Percentiles rank a stretch among this genome's conserved stretches.
Conservation (phyloP, 768 basidiomycete species). For the Collybiopsis luxurians region DNA sequence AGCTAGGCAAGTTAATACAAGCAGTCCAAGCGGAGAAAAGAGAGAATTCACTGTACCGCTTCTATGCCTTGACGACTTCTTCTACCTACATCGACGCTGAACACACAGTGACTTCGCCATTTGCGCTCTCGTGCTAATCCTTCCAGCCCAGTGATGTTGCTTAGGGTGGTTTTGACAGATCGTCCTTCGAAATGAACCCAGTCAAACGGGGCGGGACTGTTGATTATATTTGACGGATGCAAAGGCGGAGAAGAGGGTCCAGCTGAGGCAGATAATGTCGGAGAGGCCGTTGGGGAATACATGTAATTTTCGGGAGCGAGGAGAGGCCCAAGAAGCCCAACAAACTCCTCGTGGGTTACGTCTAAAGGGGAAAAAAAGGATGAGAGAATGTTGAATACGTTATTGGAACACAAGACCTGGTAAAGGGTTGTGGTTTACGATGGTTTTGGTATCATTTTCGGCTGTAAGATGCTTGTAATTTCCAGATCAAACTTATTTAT, state of each 20-base stretch:
- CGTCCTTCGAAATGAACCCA: slow-evolving; percentile 88
- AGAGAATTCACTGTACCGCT: slow-evolving; percentile 50
- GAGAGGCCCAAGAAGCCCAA: slow-evolving; percentile 74
- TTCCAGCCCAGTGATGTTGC: slow-evolving; percentile 76
- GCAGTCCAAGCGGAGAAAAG: slow-evolving; percentile 2
- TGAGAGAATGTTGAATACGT: too few species aligned
- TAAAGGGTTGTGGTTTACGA: slow-evolving; percentile 85
- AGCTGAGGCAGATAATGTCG: slow-evolving; percentile 22
- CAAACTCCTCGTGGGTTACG: slow-evolving; percentile 84
- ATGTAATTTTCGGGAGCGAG: slow-evolving; percentile 71
- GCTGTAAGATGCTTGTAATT: slow-evolving; percentile 34
- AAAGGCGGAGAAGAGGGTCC: slow-evolving; percentile 2
- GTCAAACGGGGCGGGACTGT: slow-evolving; percentile 79
- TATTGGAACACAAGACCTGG: too few species aligned
- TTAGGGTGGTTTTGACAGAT: slow-evolving; percentile 74
- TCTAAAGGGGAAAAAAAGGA: too few species aligned
- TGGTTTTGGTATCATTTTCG: slow-evolving; percentile 59
- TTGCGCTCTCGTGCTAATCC: slow-evolving; percentile 80
- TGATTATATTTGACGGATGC: slow-evolving; percentile 36
- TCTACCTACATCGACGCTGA: slow-evolving; percentile 77
- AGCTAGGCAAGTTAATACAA: slow-evolving; percentile 41
- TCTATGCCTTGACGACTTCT: slow-evolving; percentile 75
- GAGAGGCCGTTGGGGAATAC: slow-evolving; percentile 22
- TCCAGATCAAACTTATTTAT: too few species aligned
- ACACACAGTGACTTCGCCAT: slow-evolving; percentile 80